Conservation (phyloP, 352 stramenopile species). For the Pythium sp. region DNA sequence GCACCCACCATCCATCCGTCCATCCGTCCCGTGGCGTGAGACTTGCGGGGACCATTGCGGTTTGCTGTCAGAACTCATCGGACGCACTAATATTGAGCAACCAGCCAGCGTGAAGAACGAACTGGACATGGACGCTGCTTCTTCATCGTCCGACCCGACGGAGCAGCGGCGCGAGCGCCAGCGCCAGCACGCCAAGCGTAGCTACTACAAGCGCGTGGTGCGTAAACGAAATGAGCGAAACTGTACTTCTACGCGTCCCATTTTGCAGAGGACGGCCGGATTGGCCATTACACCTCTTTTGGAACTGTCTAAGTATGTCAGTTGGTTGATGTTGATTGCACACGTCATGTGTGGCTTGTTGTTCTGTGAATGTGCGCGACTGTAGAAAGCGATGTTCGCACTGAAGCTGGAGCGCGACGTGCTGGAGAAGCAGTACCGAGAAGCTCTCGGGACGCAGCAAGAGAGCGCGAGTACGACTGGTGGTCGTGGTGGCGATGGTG, state of each 20-base stretch:
- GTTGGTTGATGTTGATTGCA: no score
- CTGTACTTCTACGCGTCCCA: no score
- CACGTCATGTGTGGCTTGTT: background rate
- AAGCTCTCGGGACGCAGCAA: constrained; percentile 27
- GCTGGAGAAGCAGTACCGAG: constrained; percentile 39
- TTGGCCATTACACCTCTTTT: no score
- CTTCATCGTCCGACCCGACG: background rate
- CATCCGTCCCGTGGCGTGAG: no score
- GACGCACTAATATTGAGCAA: background rate
- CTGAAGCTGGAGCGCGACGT: constrained; percentile 40
- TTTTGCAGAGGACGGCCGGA: no score
- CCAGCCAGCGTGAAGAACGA: constrained; percentile 5
- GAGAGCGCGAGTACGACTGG: constrained; percentile 2
- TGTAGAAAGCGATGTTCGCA: constrained; percentile 50
- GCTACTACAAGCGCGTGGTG: constrained; percentile 79
- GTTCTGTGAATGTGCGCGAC: background rate
- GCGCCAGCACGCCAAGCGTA: constrained; percentile 60
- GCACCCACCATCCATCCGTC: no score
- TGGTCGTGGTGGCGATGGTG: no score
- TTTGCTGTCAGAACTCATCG: no score
- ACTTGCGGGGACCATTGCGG: no score
- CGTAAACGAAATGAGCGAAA: constrained; percentile 7
- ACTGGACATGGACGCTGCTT: constrained; percentile 26
- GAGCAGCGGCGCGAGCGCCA: constrained; percentile 12
- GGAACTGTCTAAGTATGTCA: no score